Conservation (phyloP, 2,329 filamentous ascomycete genomes). For the Xylaria hypoxylon region DNA sequence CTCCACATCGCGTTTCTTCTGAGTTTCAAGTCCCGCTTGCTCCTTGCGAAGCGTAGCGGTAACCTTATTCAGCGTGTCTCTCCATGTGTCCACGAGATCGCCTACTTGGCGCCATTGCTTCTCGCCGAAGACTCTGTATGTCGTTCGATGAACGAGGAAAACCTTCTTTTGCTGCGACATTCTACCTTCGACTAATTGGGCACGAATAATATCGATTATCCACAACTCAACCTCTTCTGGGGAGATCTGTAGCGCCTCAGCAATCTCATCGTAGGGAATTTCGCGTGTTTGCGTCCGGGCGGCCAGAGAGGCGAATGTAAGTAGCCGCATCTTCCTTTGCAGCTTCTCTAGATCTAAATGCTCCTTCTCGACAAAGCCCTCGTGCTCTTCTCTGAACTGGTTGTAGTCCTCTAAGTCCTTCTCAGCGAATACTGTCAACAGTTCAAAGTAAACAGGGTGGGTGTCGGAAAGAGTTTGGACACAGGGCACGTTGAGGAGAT, state of each 20-base stretch:
- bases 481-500: conserved; percentile 82
- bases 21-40: conserved; percentile 80
- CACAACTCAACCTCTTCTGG: conserved; percentile 92
- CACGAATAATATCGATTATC: conserved; percentile 98
- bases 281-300: conserved; percentile 86
- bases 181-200: conserved; percentile 95
- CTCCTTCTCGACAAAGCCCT: conserved; percentile 83
- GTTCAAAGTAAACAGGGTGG: conserved; percentile 86
- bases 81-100: conserved; percentile 91
- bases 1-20: conserved; percentile 81
- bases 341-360: conserved; percentile 78
- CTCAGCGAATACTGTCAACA: conserved; percentile 94
- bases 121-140: conserved; percentile 96
- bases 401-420: conserved; percentile 95
- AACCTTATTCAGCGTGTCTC: conserved; percentile 81
- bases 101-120: conserved; percentile 98
- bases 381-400: conserved; percentile 93
- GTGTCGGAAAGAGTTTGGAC: conserved; percentile 89
- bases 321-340: conserved; percentile 94
- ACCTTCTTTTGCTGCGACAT: conserved; percentile 91
- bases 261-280: conserved; percentile 87
- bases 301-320: conserved; percentile 91
- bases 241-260: conserved; percentile 85
- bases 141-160: conserved; percentile 95
- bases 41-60: conserved; percentile 81